Conservation (phyloP, 768 basidiomycete genomes). For the Naganishia kalamii region DNA sequence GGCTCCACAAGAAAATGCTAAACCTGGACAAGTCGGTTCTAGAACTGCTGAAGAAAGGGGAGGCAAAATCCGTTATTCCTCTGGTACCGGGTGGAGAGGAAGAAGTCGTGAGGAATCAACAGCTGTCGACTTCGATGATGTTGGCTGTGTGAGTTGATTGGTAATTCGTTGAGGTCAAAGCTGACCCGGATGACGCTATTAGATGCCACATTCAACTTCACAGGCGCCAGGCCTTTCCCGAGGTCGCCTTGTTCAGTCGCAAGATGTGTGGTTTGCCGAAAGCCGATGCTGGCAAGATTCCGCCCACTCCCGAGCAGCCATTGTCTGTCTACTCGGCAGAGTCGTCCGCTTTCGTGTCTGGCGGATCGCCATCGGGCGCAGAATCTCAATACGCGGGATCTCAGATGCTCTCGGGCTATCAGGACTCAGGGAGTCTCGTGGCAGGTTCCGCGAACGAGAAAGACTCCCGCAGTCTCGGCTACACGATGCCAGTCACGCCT, state of each 20-base stretch:
- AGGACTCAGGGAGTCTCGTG: neutral
- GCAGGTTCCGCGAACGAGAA: neutral
- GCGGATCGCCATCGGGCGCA: constrained; percentile 3
- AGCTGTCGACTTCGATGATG: constrained; percentile 40
- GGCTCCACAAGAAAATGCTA: constrained; percentile 26
- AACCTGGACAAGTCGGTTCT: constrained; percentile 34
- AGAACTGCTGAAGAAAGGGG: constrained; percentile 38
- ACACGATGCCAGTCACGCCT: neutral
- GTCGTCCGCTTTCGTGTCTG: neutral
- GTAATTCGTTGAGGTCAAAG: neutral
- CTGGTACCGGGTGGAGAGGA: constrained; percentile 44
- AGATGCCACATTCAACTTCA: constrained; percentile 43
- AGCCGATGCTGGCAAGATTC: constrained; percentile 19
- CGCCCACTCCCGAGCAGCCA: constrained; percentile 19
- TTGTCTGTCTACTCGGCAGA: constrained; percentile 8
- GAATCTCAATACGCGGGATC: constrained; percentile 12
- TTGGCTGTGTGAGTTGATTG: constrained; percentile 30
- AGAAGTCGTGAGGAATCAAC: constrained; percentile 44
- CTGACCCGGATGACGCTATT: neutral
- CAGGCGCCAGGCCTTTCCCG: constrained; percentile 45
- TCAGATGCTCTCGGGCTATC: constrained; percentile 3
- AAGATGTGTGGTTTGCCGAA: constrained; percentile 44
- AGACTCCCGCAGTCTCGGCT: neutral
- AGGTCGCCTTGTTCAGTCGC: constrained; percentile 44
- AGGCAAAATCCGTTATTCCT: constrained; percentile 36